These are phyloP conservation scores for Magnusiomyces sp. DNA, from an alignment of 1,139 yeast species.

Conservation along the genomic window DNA sequence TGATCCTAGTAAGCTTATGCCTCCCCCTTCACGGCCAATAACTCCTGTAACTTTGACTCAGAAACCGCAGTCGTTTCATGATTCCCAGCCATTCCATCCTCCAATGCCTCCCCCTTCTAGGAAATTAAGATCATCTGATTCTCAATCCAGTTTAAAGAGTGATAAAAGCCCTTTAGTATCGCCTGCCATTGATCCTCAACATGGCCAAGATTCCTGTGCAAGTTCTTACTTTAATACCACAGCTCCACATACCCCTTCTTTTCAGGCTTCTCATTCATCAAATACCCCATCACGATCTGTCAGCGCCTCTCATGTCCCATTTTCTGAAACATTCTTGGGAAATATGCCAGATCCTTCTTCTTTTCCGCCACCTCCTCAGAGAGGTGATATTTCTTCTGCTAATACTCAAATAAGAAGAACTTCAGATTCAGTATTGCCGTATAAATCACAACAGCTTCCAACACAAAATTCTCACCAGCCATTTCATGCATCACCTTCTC, in stretches of 20 bases:
- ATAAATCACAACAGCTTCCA: not conserved
- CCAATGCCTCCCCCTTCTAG: constrained; percentile 21
- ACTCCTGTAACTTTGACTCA: constrained; percentile 2
- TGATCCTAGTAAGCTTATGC: constrained; percentile 4
- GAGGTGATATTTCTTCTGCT: constrained; percentile 8
- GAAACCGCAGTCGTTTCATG: not conserved
- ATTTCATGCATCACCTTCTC: not conserved
- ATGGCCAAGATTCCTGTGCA: constrained; percentile 3
- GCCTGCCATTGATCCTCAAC: constrained; percentile 3
- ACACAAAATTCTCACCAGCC: not conserved
- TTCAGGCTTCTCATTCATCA: constrained; percentile 2
- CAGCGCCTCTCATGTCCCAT: not conserved
- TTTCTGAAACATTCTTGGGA: not conserved
- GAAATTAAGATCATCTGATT: constrained; percentile 9
- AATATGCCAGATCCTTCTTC: constrained; percentile 4
- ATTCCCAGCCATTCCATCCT: constrained; percentile 13
- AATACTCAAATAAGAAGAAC: not conserved
- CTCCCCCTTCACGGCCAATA: constrained; percentile 12
- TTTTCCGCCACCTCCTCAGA: constrained; percentile 13
- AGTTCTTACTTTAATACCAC: constrained; percentile 8
- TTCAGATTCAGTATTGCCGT: not conserved
- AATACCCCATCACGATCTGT: not conserved
- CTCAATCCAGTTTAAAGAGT: constrained; percentile 4
- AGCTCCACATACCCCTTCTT: constrained; percentile 1
- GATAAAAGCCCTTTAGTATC: not conserved